Conservation (phyloP, 176 grass and related monocot species). For the Carex scoparia region DNA sequence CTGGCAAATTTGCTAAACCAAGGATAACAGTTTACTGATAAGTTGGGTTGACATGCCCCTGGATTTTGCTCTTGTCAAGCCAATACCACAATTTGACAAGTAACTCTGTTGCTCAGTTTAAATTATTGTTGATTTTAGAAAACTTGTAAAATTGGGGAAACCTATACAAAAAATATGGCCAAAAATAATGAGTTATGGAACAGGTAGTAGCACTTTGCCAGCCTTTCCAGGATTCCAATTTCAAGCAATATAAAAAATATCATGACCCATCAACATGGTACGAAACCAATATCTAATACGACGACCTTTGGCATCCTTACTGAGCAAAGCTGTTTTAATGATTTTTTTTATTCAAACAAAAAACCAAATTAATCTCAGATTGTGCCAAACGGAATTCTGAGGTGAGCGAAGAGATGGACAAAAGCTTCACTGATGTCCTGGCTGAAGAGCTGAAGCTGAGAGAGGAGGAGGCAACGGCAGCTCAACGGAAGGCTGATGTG, state of each 20-base stretch:
- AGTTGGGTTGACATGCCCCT: not conserved
- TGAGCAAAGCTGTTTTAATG: not conserved
- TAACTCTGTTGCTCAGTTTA: not conserved
- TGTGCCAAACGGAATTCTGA: conserved; percentile 58
- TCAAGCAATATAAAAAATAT: not conserved
- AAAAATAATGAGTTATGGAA: not conserved
- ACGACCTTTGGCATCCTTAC: not conserved
- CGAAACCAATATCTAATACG: not conserved
- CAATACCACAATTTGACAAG: not conserved
- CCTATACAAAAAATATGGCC: not conserved
- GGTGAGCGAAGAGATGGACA: conserved; percentile 77
- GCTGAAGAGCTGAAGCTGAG: conserved; percentile 72
- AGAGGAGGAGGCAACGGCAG: conserved; percentile 73
- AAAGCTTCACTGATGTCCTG: conserved; percentile 69
- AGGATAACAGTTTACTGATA: not conserved
- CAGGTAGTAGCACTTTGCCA: not conserved
- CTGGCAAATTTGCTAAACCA: not conserved
- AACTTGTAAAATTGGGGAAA: not conserved
- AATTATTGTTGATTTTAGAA: not conserved
- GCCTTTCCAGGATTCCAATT: not conserved
- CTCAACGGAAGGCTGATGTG: conserved; percentile 70
- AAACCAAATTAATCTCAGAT: conserved; percentile 32
- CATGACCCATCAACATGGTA: not conserved
- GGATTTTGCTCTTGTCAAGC: not conserved
- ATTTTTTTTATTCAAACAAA: not conserved